phyloP scores from a whole-genome alignment of 179 eudicot genomes.

The Nepenthes alata region DNA sequence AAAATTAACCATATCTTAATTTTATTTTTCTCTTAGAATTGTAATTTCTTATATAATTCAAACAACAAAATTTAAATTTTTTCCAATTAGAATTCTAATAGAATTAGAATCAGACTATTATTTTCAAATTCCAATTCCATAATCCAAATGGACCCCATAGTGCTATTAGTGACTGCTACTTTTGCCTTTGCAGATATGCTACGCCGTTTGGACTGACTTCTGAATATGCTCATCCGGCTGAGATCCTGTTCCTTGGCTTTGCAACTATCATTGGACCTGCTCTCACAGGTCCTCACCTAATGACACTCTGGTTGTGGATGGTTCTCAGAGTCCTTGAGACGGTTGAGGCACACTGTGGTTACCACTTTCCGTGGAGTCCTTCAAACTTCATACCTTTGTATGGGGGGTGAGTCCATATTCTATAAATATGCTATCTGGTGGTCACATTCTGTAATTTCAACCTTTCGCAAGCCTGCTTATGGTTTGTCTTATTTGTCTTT shows the following conservation, averaged over 20 bases:
- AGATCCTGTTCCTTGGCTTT: conserved; percentile 89
- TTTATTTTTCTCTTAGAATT: too few relatives aligned
- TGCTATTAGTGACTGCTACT: conserved; percentile 2
- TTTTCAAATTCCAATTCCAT: too few relatives aligned
- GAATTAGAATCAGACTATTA: too few relatives aligned
- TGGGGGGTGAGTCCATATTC: conserved; percentile 59
- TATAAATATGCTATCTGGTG: neutral
- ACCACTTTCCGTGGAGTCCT: conserved; percentile 96
- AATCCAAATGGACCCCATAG: neutral
- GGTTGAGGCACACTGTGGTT: conserved; percentile 96
- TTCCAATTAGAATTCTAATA: too few relatives aligned
- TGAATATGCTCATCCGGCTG: conserved; percentile 99
- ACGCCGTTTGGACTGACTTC: conserved; percentile 98
- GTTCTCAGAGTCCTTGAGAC: conserved; percentile 88
- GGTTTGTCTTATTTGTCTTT: conserved; percentile 2
- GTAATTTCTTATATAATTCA: too few relatives aligned
- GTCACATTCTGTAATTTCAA: neutral
- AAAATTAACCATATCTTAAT: too few relatives aligned
- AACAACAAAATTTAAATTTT: too few relatives aligned
- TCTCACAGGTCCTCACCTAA: conserved; percentile 85
- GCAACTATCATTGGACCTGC: conserved; percentile 94
- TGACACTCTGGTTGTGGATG: conserved; percentile 97
- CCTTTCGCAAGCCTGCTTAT: neutral
- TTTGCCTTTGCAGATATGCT: conserved; percentile 52
- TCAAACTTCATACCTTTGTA: conserved; percentile 83